Evolutionary conservation across 2,329 filamentous ascomycete species (phyloP).

Genomic region (Arthrocladium fulminans): DNA sequence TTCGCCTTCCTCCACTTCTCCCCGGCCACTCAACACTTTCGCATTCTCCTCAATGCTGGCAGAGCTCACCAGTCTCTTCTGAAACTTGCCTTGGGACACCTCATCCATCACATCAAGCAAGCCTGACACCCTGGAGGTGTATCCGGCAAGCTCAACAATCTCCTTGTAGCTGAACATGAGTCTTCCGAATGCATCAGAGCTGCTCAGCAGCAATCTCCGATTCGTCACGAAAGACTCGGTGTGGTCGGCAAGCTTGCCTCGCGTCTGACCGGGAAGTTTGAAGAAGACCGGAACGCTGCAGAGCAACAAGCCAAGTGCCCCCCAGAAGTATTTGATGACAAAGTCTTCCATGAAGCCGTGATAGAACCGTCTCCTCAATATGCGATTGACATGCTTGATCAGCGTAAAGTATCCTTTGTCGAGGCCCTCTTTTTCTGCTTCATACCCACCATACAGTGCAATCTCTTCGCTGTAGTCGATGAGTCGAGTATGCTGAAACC

Average conservation of each 20-base stretch:
- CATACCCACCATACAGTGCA: conserved; percentile 81
- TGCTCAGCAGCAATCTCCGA: conserved; percentile 78
- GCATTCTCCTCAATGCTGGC: conserved; percentile 74
- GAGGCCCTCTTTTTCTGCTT: conserved; percentile 88
- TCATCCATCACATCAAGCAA: conserved; percentile 81
- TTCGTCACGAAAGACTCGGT: conserved; percentile 83
- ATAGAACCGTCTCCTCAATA: conserved; percentile 80
- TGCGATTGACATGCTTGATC: conserved; percentile 98
- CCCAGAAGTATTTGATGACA: conserved; percentile 99
- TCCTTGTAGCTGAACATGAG: conserved; percentile 98
- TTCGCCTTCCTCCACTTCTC: conserved; percentile 69
- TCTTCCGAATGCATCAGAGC: conserved; percentile 89
- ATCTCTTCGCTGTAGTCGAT: conserved; percentile 97
- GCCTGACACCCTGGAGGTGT: conserved; percentile 84
- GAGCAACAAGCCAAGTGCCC: conserved; percentile 77
- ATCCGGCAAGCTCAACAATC: conserved; percentile 88
- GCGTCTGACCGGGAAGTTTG: conserved; percentile 66
- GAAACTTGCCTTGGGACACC: conserved; percentile 78
- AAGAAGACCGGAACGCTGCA: conserved; percentile 96
- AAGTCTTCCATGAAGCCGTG: conserved; percentile 99
- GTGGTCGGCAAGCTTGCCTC: conserved; percentile 42
- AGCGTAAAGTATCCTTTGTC: conserved; percentile 98
- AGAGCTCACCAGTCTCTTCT: conserved; percentile 92
- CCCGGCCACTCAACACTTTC: conserved; percentile 71
- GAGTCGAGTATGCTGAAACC: conserved; percentile 85